phyloP scores from a whole-genome alignment of 176 grass and related monocot genomes.

The Musa itinerans region DNA sequence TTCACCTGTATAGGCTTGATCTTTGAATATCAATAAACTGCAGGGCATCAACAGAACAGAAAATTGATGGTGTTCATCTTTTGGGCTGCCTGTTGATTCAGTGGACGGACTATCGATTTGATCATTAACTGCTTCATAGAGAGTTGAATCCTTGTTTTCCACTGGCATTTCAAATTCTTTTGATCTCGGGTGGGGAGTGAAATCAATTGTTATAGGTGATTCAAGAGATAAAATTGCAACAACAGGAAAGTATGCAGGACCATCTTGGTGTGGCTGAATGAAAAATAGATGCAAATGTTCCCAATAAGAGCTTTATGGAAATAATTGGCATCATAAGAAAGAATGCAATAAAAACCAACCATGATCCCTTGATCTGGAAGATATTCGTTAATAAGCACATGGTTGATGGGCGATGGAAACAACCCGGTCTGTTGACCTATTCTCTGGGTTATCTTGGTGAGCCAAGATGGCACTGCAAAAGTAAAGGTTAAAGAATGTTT shows the following conservation, averaged over 20 bases:
- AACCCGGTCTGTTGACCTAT: constrained; percentile 59
- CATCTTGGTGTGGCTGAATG: constrained; percentile 64
- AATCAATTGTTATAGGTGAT: constrained; percentile 74
- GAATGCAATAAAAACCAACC: constrained; percentile 32
- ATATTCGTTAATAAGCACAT: constrained; percentile 92
- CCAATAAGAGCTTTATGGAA: neutral
- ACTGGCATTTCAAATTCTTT: constrained; percentile 20
- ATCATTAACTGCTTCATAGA: neutral
- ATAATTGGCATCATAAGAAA: neutral
- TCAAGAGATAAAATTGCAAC: constrained; percentile 86
- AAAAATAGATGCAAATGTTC: constrained; percentile 1
- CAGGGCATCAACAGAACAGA: constrained; percentile 58
- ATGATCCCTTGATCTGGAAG: constrained; percentile 87
- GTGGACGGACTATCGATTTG: neutral
- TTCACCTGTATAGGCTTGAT: constrained; percentile 74
- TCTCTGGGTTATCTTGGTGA: constrained; percentile 63
- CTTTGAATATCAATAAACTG: constrained; percentile 75
- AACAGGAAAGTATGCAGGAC: constrained; percentile 52
- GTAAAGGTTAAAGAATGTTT: neutral
- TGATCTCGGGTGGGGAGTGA: constrained; percentile 52
- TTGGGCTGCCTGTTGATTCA: constrained; percentile 1
- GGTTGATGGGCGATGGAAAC: constrained; percentile 81
- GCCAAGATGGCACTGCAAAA: constrained; percentile 81
- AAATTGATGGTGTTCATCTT: constrained; percentile 17
- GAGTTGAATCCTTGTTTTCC: constrained; percentile 2